Base-by-base conservation (phyloP, 1,284 basidiomycete genomes). In the Cryptococcus maquisensis region DNA sequence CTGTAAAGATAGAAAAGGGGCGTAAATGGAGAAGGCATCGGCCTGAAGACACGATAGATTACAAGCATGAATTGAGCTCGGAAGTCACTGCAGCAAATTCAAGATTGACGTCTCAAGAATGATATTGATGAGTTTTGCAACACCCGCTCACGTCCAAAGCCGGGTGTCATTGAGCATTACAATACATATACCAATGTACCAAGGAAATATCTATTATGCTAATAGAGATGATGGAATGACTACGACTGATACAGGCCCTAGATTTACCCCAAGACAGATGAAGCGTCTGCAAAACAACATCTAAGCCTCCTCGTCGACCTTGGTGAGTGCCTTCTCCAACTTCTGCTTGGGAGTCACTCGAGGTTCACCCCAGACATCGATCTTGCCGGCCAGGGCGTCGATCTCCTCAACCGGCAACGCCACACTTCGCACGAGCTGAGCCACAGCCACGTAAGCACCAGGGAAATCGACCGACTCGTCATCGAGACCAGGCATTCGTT, bases 391-490 rank as follows among this genome's bases (percentile, higher is more conserved):
- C 16, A 80, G 79, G 50, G 82, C 83, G 58, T 84, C 83, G 62
- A 88, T 82, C 63, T 75, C 76, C 59, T 79, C 78, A 40, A 75
- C 55, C 23, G 64, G 57, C 3, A 89, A 76, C 21, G 80, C 80
- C 20, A 86, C 80, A 42, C 83, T 84, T 68, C 83, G 85, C 56
- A 91, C 74, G 77, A 91, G 83, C 51, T 81, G 79, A 10, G 85
- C 89, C 71, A 92, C 85, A 51, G 86, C 82, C 57, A 82, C 77
- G 77, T 87, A 86, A 0, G 90, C 92, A 69, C 87, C 86, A 4
- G 93, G 93, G 56, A 87, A 88, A 72, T 97, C 92, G 66, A 93
- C 86, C 20, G 85, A 83, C 54, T 91, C 83, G 69, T 96, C 92
- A 66, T 92, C 90, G 61, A 96, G 79, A 57, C 85, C 77, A 71